phyloP scores from a whole-genome alignment of 2,329 filamentous ascomycete genomes.

The Hymenoscyphus linearis region DNA sequence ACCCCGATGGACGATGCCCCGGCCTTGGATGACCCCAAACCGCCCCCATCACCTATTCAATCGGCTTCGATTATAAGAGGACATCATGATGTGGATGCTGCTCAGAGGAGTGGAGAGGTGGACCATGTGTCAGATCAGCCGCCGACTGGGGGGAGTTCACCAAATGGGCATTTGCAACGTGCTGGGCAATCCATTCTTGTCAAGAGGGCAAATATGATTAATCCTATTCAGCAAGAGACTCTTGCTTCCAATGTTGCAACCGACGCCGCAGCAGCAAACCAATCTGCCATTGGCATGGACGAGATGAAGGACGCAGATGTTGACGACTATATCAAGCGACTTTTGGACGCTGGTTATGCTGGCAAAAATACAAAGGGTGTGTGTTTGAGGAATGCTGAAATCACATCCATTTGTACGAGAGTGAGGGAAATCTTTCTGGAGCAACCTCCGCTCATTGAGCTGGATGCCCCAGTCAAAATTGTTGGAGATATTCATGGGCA shows the following conservation, averaged over 20 bases:
- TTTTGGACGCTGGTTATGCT: slow-evolving; percentile 90
- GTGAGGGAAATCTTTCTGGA: slow-evolving; percentile 85
- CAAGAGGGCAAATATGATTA: slow-evolving; percentile 62
- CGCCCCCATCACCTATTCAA: slow-evolving; percentile 84
- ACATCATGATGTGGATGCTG: slow-evolving; percentile 72
- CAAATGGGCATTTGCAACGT: slow-evolving; percentile 55
- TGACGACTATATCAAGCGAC: slow-evolving; percentile 92
- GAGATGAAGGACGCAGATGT: slow-evolving; percentile 90
- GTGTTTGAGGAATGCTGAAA: slow-evolving; percentile 95
- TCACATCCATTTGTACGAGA: slow-evolving; percentile 85
- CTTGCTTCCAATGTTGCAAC: slow-evolving; percentile 35
- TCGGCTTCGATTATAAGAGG: slow-evolving; percentile 67
- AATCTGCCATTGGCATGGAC: slow-evolving; percentile 68
- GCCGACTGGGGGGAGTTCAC: slow-evolving; percentile 59
- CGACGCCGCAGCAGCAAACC: slow-evolving; percentile 42
- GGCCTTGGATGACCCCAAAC: slow-evolving; percentile 46
- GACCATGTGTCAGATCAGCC: slow-evolving; percentile 91
- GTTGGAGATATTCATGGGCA: slow-evolving; percentile 96
- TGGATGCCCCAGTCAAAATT: slow-evolving; percentile 94
- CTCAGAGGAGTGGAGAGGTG: slow-evolving; percentile 83
- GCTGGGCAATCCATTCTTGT: slow-evolving; percentile 88
- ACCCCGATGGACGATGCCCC: slow-evolving; percentile 39
- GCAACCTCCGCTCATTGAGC: slow-evolving; percentile 85
- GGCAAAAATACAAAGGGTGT: slow-evolving; percentile 98
- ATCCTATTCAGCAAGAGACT: slow-evolving; percentile 49